Evolutionary conservation across 176 grass and related monocot species (phyloP).

Genomic region (Oryza meyeriana): DNA sequence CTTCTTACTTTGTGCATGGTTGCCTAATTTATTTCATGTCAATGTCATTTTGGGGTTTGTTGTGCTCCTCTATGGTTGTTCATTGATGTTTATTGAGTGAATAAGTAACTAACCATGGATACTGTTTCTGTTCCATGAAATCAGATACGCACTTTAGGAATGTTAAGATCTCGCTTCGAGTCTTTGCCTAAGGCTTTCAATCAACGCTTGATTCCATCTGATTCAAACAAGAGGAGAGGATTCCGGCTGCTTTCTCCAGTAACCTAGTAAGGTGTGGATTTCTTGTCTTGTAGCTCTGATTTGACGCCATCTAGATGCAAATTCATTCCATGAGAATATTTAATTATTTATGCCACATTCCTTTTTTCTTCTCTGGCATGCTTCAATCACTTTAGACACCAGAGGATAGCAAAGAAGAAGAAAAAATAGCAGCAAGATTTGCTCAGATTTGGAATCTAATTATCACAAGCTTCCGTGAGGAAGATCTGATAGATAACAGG

Average conservation of each 20-base stretch:
- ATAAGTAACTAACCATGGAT: constrained; percentile 3
- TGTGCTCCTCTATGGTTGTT: constrained; percentile 11
- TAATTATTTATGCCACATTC: background rate
- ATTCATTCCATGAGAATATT: constrained; percentile 6
- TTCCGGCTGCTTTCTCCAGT: constrained; percentile 67
- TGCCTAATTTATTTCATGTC: background rate
- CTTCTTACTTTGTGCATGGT: background rate
- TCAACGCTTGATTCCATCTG: constrained; percentile 67
- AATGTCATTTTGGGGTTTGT: background rate
- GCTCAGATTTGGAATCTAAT: constrained; percentile 98
- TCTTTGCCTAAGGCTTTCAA: constrained; percentile 73
- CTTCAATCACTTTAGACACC: constrained; percentile 50
- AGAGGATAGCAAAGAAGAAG: constrained; percentile 55
- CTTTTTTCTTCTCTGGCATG: background rate
- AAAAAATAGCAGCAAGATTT: constrained; percentile 70
- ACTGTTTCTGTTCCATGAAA: constrained; percentile 29
- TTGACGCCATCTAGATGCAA: constrained; percentile 1
- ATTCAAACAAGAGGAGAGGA: constrained; percentile 61
- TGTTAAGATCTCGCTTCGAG: constrained; percentile 83
- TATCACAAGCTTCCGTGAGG: constrained; percentile 86
- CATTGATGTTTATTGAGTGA: background rate
- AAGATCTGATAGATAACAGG: constrained; percentile 87
- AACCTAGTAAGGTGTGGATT: constrained; percentile 57
- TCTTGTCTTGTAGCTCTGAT: constrained; percentile 27
- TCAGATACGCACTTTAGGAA: constrained; percentile 89